Evolutionary conservation across 2,329 filamentous ascomycete genomes (phyloP), one percentile per base, ranked within the genome.

Genomic region (Aspergillus spinulosporus): DNA sequence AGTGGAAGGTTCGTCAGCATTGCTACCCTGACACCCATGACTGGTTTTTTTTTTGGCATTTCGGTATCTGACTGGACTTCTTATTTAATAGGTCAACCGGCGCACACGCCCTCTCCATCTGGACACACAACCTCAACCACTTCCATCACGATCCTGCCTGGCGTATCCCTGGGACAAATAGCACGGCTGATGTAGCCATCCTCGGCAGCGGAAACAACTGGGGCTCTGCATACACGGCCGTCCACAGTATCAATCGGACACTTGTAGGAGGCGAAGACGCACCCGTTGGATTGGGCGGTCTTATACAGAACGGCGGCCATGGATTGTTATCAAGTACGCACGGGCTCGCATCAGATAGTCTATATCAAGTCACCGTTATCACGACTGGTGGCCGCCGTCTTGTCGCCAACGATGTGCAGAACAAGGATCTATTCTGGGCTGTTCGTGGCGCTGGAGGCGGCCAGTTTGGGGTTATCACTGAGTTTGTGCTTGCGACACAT

Each of bases 221-320:
- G 62, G 61, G 61, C 4, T 43, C 52, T 9, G 58, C 46, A 1
- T 52, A 54, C 15, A 29, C 26, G 5, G 34, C 39, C 3, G 59
- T 52, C 4, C 45, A 76, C 74, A 15, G 37, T 12, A 11, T 56
- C 7, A 49, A 51, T 5, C 39, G 61, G 7, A 43, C 54, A 0
- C 74, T 84, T 1, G 77, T 85, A 3, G 81, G 79, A 14, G 84
- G 84, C 3, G 80, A 82, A n/a, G 82, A 82, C 52, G 69, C 65
- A 59, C 80, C 77, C 2, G 81, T 86, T 8, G 83, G 82, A 26
- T 72, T 67, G 0, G 71, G 69, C 4, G 69, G 69, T 4, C 65
- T 60, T 21, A 64, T 67, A 11, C 61, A 66, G n/a, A 66, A 66
- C 2, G 69, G 70, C 12, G 70, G 71, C 1, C 68, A 73, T 26